These are phyloP conservation scores for Isoetes engelmannii DNA, from an alignment of 83 land plant genomes.

Conservation along the genomic window DNA sequence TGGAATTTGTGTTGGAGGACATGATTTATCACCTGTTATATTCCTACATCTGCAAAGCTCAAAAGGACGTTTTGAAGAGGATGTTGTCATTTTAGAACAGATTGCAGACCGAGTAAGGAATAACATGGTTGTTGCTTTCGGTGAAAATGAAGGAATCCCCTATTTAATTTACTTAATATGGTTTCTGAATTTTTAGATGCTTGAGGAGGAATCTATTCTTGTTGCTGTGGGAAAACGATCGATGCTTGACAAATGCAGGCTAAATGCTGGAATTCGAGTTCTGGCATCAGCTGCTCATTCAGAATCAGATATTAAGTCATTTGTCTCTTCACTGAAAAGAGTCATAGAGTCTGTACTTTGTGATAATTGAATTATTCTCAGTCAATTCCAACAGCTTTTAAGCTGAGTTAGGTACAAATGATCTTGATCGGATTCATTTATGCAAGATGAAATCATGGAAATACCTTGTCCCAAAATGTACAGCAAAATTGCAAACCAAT, in stretches of 20 bases:
- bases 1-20: constrained; percentile 51
- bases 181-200: constrained; percentile 40
- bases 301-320: constrained; percentile 49
- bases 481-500: too few relatives aligned
- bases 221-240: constrained; percentile 53
- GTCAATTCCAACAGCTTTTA: too few relatives aligned
- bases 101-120: constrained; percentile 55
- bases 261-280: constrained; percentile 58
- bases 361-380: constrained; percentile 10
- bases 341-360: constrained; percentile 33
- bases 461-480: too few relatives aligned
- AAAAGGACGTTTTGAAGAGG: constrained; percentile 46
- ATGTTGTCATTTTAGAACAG: constrained; percentile 46
- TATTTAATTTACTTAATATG: constrained; percentile 6
- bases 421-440: too few relatives aligned
- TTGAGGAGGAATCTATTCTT: constrained; percentile 57
- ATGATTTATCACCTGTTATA: constrained; percentile 60
- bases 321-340: constrained; percentile 37
- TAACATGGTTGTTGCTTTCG: background rate
- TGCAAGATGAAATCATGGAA: too few relatives aligned
- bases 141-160: background rate
- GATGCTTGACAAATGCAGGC: constrained; percentile 54
- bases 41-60: constrained; percentile 54
- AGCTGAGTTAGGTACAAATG: too few relatives aligned
- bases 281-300: constrained; percentile 69